phyloP scores from a whole-genome alignment of 306 rosid species.

The Pyrus bretschneideri region DNA sequence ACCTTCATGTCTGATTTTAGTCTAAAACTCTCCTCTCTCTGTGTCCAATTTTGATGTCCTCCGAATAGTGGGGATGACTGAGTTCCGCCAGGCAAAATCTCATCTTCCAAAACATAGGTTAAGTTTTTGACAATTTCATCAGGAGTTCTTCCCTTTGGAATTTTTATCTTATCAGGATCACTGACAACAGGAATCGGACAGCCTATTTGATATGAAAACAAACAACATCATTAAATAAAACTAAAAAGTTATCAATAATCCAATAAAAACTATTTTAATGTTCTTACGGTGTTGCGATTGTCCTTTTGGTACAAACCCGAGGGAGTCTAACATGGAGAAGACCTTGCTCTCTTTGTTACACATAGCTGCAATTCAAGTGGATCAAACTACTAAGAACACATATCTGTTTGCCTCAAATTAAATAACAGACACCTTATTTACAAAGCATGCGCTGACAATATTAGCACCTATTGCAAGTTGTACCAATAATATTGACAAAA shows the following conservation, averaged over 20 bases:
- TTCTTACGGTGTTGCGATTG: constrained; percentile 78
- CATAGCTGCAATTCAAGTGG: constrained; percentile 57
- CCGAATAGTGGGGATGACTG: constrained; percentile 71
- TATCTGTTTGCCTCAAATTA: not conserved
- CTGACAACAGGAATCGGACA: constrained; percentile 67
- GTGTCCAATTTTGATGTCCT: constrained; percentile 75
- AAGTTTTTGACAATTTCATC: constrained; percentile 54
- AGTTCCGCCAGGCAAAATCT: constrained; percentile 26
- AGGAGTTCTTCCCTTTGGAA: constrained; percentile 65
- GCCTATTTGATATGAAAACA: constrained; percentile 42
- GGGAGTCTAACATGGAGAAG: constrained; percentile 54
- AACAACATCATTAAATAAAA: constrained; percentile 6
- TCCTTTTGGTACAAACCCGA: constrained; percentile 57
- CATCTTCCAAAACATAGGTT: constrained; percentile 46
- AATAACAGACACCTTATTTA: not conserved
- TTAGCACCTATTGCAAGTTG: not conserved
- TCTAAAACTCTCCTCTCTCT: constrained; percentile 77
- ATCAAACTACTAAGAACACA: not conserved
- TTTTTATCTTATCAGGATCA: constrained; percentile 59
- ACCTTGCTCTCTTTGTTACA: constrained; percentile 91
- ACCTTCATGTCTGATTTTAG: constrained; percentile 79
- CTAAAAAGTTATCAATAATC: constrained; percentile 8
- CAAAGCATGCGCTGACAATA: not conserved
- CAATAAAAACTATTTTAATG: constrained; percentile 5
- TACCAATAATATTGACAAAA: not conserved